Evolutionary conservation across 345 rosid species (phyloP), one percentile per base, ranked within the genome.

Genomic region (Hibiscus trionum): DNA sequence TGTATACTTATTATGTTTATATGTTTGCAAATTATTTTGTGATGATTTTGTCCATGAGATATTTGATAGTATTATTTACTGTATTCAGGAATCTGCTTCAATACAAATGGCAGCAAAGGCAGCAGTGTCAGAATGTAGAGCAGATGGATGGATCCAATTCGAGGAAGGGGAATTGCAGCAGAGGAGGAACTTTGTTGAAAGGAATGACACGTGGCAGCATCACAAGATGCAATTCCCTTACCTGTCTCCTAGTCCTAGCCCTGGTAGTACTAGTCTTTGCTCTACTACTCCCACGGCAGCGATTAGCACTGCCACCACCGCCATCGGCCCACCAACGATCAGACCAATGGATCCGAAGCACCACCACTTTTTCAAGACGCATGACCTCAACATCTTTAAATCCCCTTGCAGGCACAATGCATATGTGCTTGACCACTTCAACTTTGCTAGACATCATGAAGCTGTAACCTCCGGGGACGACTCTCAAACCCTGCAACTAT

Each of bases 161-260:
- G 86, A 82, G 24, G 88, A 80, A 66, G 69, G 76, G 19, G 89
- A 79, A 77, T 71, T 78, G 56, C 78, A 81, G 58, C 76, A 71
- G 4, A 81, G 78, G 62, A 79, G 71, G 49, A 74, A 31, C 87
- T 64, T 79, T 59, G 57, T 68, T 6, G 83, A 77, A 71, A 84
- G 80, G 88, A 88, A 84, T 82, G 87, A 76, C 83, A 78, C 85
- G 82, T 86, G 90, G 90, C 86, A 83, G 11, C 60, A 50, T 14
- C 55, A 56, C 29, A 81, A 77, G 78, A 80, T 77, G 84, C 85
- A 80, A 69, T 39, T 81, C 66, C 62, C 87, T 69, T 80, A 73
- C 73, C 77, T 66, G 9, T 56, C 27, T 17, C 29, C 60, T 56
- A 21, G 26, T 56, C 27, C 26, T 56, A 56, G 29, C 35, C 37